A percentile compares a stretch with the other conserved stretches of the same genome.
phyloP scores from a whole-genome alignment of 768 basidiomycete genomes.

The Pisolithus albus region DNA sequence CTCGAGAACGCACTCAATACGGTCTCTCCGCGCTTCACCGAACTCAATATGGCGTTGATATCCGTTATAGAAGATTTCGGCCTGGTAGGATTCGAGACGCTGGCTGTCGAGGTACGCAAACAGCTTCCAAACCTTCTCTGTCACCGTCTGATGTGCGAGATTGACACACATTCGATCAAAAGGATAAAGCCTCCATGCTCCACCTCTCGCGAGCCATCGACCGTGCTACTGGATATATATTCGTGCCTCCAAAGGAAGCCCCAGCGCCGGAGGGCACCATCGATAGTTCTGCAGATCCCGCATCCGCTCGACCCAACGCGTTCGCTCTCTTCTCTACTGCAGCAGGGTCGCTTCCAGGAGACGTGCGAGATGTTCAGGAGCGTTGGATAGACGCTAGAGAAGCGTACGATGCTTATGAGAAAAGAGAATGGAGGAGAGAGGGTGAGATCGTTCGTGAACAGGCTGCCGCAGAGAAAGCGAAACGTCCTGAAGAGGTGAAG shows the following conservation, averaged over 20 bases:
- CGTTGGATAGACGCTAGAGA: constrained; percentile 87
- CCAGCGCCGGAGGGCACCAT: constrained; percentile 28
- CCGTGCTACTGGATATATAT: constrained; percentile 88
- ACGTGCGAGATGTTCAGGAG: constrained; percentile 79
- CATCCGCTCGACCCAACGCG: constrained; percentile 52
- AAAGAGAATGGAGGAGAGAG: constrained; percentile 67
- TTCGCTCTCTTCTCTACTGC: constrained; percentile 65
- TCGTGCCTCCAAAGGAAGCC: constrained; percentile 49
- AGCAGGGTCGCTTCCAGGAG: constrained; percentile 44
- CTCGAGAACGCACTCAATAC: constrained; percentile 69
- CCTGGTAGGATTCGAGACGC: constrained; percentile 92
- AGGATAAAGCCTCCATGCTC: constrained; percentile 96
- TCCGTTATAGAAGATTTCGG: constrained; percentile 91
- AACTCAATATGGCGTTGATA: constrained; percentile 84
- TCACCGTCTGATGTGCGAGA: neutral
- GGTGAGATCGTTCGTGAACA: constrained; percentile 40
- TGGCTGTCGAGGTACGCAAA: constrained; percentile 88
- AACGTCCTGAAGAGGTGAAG: constrained; percentile 1
- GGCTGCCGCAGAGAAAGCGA: constrained; percentile 11
- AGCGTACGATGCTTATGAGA: constrained; percentile 78
- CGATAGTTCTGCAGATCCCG: constrained; percentile 24
- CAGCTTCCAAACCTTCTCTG: too few relatives aligned
- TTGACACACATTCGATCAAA: neutral
- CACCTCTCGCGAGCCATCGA: constrained; percentile 80
- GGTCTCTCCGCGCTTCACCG: constrained; percentile 60